phyloP scores from a whole-genome alignment of 2,329 filamentous ascomycete species.

The Penicillium corylophilum region DNA sequence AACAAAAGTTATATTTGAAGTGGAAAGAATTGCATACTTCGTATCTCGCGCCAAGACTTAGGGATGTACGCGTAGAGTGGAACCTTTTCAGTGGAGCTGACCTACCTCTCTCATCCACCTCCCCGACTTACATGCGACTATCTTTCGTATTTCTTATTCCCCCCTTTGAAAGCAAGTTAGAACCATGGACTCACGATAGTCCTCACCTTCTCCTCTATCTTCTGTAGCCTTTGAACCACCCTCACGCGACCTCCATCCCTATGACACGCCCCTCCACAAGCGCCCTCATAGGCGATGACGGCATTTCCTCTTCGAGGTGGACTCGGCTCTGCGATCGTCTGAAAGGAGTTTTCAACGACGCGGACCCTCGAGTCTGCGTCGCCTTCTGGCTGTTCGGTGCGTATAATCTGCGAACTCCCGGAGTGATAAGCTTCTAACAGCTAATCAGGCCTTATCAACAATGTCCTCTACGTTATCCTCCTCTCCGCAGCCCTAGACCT shows the following conservation, averaged over 20 bases:
- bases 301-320: conserved; percentile 66
- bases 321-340: conserved; percentile 69
- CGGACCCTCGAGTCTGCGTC: conserved; percentile 68
- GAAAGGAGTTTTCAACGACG: conserved; percentile 61
- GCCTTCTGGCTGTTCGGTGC: conserved; percentile 95
- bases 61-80: neutral
- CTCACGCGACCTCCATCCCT: conserved; percentile 9
- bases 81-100: neutral
- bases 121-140: neutral
- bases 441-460: conserved; percentile 78
- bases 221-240: conserved; percentile 4
- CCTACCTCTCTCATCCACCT: neutral
- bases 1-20: neutral
- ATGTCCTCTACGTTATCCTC: conserved; percentile 96
- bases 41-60: neutral
- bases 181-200: conserved; percentile 2
- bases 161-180: neutral
- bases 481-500: conserved; percentile 93
- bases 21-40: neutral
- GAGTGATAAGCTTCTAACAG: neutral
- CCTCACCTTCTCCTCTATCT: neutral
- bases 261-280: conserved; percentile 27
- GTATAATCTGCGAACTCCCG: neutral
- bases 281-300: conserved; percentile 29
- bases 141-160: neutral